phyloP scores from a whole-genome alignment of 352 stramenopile species.

The Pythium oligandrum region DNA sequence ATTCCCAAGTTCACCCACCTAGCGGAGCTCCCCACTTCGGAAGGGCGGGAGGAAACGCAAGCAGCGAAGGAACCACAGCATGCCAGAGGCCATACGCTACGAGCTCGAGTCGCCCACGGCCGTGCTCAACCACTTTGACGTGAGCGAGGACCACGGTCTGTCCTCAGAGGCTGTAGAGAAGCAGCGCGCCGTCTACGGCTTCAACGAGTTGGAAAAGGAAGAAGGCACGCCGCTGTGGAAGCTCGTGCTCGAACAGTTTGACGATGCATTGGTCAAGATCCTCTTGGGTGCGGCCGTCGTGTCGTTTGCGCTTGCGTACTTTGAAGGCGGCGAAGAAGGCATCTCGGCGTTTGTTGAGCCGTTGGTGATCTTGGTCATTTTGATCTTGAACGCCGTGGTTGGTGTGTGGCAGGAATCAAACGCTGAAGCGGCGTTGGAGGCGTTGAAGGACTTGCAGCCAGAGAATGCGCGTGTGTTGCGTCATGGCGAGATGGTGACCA shows the following conservation, averaged over 20 bases:
- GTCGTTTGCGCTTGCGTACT: conserved; percentile 91
- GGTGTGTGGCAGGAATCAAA: conserved; percentile 96
- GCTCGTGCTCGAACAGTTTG: conserved; percentile 98
- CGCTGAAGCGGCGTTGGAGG: conserved; percentile 91
- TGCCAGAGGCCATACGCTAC: conserved; percentile 18
- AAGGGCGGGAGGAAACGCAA: no score
- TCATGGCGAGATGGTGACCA: conserved; percentile 76
- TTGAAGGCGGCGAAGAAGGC: conserved; percentile 85
- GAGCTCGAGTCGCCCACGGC: conserved; percentile 62
- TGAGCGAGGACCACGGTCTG: conserved; percentile 56
- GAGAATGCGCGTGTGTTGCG: conserved; percentile 87
- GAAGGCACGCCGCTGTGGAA: conserved; percentile 88
- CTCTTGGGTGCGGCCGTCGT: conserved; percentile 94
- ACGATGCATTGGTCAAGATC: conserved; percentile 98
- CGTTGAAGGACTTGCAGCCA: conserved; percentile 95
- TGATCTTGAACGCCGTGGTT: conserved; percentile 96
- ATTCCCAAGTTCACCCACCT: no score
- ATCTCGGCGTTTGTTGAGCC: conserved; percentile 95
- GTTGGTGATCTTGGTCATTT: conserved; percentile 95
- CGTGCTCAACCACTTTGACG: conserved; percentile 76
- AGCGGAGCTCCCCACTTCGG: not conserved
- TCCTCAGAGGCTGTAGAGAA: conserved; percentile 48
- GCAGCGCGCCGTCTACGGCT: conserved; percentile 56
- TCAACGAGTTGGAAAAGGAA: conserved; percentile 90
- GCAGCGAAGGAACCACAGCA: no score